Conservation (phyloP, 2,329 filamentous ascomycete genomes). For the Seiridium cupressi region DNA sequence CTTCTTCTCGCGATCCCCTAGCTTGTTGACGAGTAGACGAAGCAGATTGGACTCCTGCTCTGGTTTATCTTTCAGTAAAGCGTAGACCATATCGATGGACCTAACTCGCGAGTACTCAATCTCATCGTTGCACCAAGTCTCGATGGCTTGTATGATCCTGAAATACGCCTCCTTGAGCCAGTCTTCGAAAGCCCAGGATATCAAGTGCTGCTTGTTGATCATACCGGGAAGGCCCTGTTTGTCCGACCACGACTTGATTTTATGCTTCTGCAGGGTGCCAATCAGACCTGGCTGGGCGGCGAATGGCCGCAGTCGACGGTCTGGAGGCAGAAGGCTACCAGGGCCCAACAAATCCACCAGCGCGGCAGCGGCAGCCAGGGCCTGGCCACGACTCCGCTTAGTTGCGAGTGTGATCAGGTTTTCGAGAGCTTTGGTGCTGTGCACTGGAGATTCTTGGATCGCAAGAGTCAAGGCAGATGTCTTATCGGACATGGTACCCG, state of each 20-base stretch:
- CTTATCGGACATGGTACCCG: constrained; percentile 94
- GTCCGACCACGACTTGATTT: constrained; percentile 59
- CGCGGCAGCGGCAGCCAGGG: constrained; percentile 87
- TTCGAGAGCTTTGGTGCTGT: constrained; percentile 88
- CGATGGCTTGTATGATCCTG: constrained; percentile 85
- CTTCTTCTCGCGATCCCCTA: constrained; percentile 93
- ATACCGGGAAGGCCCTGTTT: constrained; percentile 71
- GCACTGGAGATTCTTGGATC: constrained; percentile 92
- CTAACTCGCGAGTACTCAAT: constrained; percentile 88
- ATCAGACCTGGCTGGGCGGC: constrained; percentile 75
- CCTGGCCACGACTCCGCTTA: constrained; percentile 91
- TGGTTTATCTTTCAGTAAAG: constrained; percentile 89
- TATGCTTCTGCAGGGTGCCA: constrained; percentile 63
- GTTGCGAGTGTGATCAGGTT: constrained; percentile 78
- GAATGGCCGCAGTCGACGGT: constrained; percentile 80
- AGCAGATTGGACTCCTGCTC: constrained; percentile 96
- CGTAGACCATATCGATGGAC: constrained; percentile 87
- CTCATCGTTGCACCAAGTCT: constrained; percentile 92
- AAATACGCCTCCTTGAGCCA: constrained; percentile 96
- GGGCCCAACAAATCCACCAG: constrained; percentile 92
- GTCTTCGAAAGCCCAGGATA: constrained; percentile 90
- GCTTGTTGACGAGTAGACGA: constrained; percentile 89
- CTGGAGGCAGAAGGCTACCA: constrained; percentile 77
- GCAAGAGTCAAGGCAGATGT: constrained; percentile 92
- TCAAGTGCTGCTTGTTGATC: constrained; percentile 73